Base-by-base conservation (phyloP, 78 protist species). In the Dictyostelium brefeldianum region DNA sequence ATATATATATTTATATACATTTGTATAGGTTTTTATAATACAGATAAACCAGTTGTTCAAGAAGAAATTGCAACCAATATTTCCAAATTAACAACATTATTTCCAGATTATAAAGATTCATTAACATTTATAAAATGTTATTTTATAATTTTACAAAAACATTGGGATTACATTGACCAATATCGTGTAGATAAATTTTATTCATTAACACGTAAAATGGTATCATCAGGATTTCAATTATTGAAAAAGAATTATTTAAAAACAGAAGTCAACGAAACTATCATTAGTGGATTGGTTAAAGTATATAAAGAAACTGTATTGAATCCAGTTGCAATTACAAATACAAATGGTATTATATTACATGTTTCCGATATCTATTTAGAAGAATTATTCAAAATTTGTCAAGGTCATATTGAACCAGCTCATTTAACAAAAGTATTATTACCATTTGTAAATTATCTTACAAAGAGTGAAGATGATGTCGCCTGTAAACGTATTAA, bases 361-460 rank as follows among this genome's bases (percentile, higher is more conserved):
- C 92, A 85, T 36, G n/a, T 85, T 22, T 56, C 92, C 8, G 92
- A 85, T 85, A 48, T 85, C 81, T 85, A 59, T 71, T 70, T 85
- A 78, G 92, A 73, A 12, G 92, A 85, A 7, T 51, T 85, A 22
- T 70, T 73, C n/a, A 27, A 54, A 25, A 64, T 71, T 2, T 43
- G 83, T 5, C 50, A 70, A 20, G 92, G 92, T n/a, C 20, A 53
- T n/a, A 27, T 85, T 29, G 79, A 69, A n/a, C 48, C 83, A 20
- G 7, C 50, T 9, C 20, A 56, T 31, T n/a, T 85, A 9, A 75
- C 50, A 17, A 71, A 59, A 59, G n/a, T 87, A 14, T 14, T 87
- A 20, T 57, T 87, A 47, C 93, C 93, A 74, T 87, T 87, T 47
- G 64, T 87, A 46, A 87, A 77, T 67, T 87, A 14, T 56, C 12